phyloP scores from a whole-genome alignment of 2,329 filamentous ascomycete genomes.

The Fusarium proliferatum region DNA sequence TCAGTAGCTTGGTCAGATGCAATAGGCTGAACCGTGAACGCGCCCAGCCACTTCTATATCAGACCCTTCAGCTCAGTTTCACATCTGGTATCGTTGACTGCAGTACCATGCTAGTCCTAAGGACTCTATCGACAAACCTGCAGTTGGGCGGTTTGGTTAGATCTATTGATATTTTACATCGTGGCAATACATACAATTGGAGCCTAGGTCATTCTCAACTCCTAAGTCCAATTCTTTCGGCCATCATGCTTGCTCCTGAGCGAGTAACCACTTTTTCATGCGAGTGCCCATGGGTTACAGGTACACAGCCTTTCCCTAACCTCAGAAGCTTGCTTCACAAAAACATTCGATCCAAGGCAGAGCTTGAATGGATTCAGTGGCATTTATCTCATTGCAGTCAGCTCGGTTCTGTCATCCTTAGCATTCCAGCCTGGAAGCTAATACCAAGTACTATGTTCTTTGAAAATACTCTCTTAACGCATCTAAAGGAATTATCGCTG shows the following conservation, averaged over 20 bases:
- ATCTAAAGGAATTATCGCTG: background rate
- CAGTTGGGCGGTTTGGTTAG: background rate
- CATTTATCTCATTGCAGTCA: background rate
- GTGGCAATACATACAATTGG: background rate
- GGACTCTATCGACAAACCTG: background rate
- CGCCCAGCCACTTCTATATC: background rate
- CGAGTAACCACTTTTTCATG: background rate
- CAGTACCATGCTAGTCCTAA: background rate
- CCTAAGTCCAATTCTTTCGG: background rate
- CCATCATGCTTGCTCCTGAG: background rate
- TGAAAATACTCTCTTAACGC: background rate
- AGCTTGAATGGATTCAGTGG: background rate
- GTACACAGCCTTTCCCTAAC: background rate
- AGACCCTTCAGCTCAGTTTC: background rate
- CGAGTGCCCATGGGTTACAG: background rate
- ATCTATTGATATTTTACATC: background rate
- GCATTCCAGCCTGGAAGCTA: background rate
- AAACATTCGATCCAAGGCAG: background rate
- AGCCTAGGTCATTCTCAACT: background rate
- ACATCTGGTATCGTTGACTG: background rate
- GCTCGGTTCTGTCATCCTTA: background rate
- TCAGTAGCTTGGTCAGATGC: background rate
- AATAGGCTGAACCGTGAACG: background rate
- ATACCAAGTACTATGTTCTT: background rate
- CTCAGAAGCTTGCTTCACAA: background rate